Percentiles rank a stretch among this genome's conserved stretches.
Conservation (phyloP, 1,284 basidiomycete species). For the Psilocybe mexicana region DNA sequence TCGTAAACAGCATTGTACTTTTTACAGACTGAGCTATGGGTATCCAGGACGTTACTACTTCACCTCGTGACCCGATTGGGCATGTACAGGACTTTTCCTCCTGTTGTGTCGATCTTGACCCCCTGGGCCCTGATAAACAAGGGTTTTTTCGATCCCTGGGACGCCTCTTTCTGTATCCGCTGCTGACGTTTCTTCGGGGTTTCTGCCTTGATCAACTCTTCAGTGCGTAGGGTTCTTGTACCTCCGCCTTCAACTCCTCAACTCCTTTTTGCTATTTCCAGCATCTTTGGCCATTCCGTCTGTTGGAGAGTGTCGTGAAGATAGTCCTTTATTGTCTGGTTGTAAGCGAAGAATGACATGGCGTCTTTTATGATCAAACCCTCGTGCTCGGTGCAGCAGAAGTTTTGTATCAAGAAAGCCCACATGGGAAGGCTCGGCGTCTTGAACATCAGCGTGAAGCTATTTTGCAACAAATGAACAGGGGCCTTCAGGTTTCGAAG, state of each 20-base stretch:
- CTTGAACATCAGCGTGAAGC: background rate
- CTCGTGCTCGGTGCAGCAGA: background rate
- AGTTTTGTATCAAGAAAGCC: background rate
- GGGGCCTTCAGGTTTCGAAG: background rate
- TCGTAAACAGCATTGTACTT: too few species aligned
- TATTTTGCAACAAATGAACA: background rate
- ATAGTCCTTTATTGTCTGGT: background rate
- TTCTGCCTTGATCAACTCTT: background rate
- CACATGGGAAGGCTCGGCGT: background rate
- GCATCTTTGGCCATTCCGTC: background rate
- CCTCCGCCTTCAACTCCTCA: background rate
- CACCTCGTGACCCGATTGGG: background rate
- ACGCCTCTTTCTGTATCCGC: background rate
- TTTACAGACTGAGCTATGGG: too few species aligned
- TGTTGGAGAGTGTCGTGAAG: background rate
- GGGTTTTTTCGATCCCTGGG: background rate
- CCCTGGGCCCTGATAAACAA: background rate
- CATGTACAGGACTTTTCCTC: background rate
- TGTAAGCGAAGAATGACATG: background rate
- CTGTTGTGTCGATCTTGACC: background rate
- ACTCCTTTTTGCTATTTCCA: background rate
- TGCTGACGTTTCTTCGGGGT: background rate
- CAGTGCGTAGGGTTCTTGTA: background rate
- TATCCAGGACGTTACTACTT: background rate
- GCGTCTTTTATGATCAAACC: background rate